Evolutionary conservation across 1,284 basidiomycete genomes (phyloP).

Genomic region (Rhizoctonia solani): DNA sequence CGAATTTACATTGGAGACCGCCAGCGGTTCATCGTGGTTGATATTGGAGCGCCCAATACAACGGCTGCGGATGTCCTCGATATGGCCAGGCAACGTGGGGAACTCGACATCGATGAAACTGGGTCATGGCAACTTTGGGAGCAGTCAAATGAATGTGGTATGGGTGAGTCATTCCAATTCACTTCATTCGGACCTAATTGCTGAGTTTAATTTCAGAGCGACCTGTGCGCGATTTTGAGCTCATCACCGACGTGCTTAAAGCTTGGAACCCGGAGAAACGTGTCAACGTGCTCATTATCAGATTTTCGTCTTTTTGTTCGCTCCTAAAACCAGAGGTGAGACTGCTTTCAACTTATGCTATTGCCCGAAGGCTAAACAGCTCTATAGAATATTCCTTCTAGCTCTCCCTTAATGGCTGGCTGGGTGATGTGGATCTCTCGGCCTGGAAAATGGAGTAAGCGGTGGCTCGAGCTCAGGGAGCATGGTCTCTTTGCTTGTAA

Average conservation of each 20-base stretch:
- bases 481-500: conserved; percentile 84
- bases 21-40: conserved; percentile 72
- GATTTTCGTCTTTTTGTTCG: conserved; percentile 61
- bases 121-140: conserved; percentile 81
- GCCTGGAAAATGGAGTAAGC: conserved; percentile 89
- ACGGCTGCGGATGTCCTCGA: conserved; percentile 68
- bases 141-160: conserved; percentile 78
- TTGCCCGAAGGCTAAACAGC: neutral
- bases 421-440: conserved; percentile 86
- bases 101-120: conserved; percentile 43
- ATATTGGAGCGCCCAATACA: conserved; percentile 58
- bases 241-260: conserved; percentile 68
- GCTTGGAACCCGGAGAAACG: conserved; percentile 83
- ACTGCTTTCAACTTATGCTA: neutral
- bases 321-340: conserved; percentile 48
- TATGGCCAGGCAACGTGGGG: conserved; percentile 59
- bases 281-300: conserved; percentile 76
- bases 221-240: conserved; percentile 81
- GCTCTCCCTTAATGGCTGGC: conserved; percentile 68
- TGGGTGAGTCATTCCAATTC: conserved; percentile 60
- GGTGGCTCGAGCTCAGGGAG: conserved; percentile 82
- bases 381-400: conserved; percentile 65
- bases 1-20: conserved; percentile 73
- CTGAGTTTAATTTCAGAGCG: conserved; percentile 60
- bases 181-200: conserved; percentile 1